Evolutionary conservation across 352 stramenopile species (phyloP), one percentile per base, ranked within the genome.

Genomic region (Phytophthora syringae): DNA sequence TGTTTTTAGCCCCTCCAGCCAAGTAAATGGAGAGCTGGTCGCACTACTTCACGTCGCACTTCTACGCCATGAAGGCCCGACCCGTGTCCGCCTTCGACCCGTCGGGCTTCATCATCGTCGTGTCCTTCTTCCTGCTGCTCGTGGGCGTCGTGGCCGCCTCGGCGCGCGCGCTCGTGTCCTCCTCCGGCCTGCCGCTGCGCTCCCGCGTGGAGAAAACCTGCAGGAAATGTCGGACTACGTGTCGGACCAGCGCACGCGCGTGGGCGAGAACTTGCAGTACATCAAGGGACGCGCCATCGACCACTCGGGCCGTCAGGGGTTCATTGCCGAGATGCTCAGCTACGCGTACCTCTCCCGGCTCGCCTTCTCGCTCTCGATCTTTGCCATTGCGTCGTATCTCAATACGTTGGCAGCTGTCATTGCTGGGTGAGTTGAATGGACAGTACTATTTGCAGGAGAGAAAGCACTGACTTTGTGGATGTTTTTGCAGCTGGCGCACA

Each of bases 261-360:
- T 93, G 36, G 85, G 84, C 25, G 83, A 86, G 61, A 88, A 91
- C 64, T 65, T 93, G 61, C 76, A 86, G 72, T 86, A 88, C 66
- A 76, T 92, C 39, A 89, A 90, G 54, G 75, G 67, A 34, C 77
- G 76, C 42, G 87, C 84, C 32, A 91, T 92, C 53, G 80, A 86
- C 68, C 85, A 93, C 70, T 90, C 80, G 50, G 75, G 69, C 0
- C 85, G 82, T 18, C 84, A 93, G 69, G 88, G 88, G 25, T 95
- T 95, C 67, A 90, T 94, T 61, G 76, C 79, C 44, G 86, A 95
- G 74, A 95, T 95, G 88, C 76, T 94, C 51, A 94, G 86, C 78
- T 92, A 86, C 60, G 83, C 86, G 16, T 95, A 95, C 64, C 75
- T 95, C 20, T 94, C 86, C 30, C 77, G 88, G 3, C 79, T 95